Evolutionary conservation across 192 early-diverging fungal genomes (phyloP), one percentile per base, ranked within the genome.

Genomic region (Gaertneriomyces sp.): DNA sequence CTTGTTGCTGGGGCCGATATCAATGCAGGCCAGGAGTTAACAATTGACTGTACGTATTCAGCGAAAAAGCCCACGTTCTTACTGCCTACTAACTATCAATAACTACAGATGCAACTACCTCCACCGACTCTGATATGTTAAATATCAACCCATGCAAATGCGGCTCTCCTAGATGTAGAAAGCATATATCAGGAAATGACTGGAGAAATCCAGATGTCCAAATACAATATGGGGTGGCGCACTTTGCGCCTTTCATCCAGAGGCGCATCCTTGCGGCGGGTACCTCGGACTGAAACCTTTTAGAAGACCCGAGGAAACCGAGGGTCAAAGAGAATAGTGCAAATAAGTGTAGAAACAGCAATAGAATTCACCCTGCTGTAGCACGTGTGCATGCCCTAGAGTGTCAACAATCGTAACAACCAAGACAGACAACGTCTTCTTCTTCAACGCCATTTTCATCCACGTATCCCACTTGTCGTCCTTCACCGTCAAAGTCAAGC

Each of bases 151-250:
- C 14, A 38, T 56, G 54, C 33, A 16, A 14, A 25, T 56, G 54
- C 38, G 54, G 54, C 5, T 14, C 54, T 38, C 14, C 4, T 16
- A 56, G 12, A 14, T 60, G 58, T 43, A 33, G 58, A n/a, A 60
- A 60, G 12, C 58, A 60, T n/a, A 60, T 60, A 33, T 44, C 58
- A n/a, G 58, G 58, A 17, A 45, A 60, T 43, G 58, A 60, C 43
- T 60, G 58, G 58, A 60, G 44, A 43, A 41, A 45, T 4, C 11
- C 20, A 16, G 42, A 41, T 5, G 39, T 60, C 6, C 58, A 60
- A 43, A 14, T n/a, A 25, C 38, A 16, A n/a, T 25, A 60, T 43
- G 42, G 39, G 5, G 4, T 60, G 4, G 42, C 39, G 20, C 58
- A 43, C 25, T 60, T 60, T 43, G 14, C 10, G 12, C 43, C 58